Base-by-base conservation (phyloP, 176 grass and related monocot species). In the Tuctoria greenei region DNA sequence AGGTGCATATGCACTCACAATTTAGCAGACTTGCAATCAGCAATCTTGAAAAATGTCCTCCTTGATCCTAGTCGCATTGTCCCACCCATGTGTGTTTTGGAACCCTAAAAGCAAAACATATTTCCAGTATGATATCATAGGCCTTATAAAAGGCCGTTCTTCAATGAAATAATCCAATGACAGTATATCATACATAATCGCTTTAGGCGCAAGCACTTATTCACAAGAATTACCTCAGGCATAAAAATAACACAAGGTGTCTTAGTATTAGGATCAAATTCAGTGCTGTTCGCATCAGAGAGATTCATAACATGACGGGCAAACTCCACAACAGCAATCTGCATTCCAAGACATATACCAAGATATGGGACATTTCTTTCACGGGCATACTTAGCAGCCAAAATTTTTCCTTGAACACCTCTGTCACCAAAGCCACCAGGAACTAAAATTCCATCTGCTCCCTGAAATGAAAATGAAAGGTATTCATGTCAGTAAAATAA, bases 311-410 rank as follows among this genome's bases (percentile, higher is more conserved):
- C 88, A 85, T 84, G 54, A 54, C 79, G 85, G 77, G 91, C 91
- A 73, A 80, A 93, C 71, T 93, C 91, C 28, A 93, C 66, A 3
- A 90, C 91, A n/a, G 91, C 91, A 76, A 93, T 90, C 80, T 93
- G 91, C 91, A 93, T 90, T 73, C 91, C 91, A 18, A 93, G 85
- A 80, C 91, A 93, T 77, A 93, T 93, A 43, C 91, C 88, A 77
- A 93, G 82, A 83, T 88, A 93, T 38, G 91, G 85, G 35, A 93
- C 85, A 73, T 85, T 88, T 8, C 79, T 88, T 90, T 90, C 79
- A 58, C 91, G 91, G 54, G 91, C 91, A 81, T 86, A 93, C 86
- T 88, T 85, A 61, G 91, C 85, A 31, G 91, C 91, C 46, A 93
- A 67, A 70, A 93, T 88, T 87, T 93, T 93, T 67, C 91, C 91